A percentile compares a stretch with the other conserved stretches of the same genome.
phyloP scores from a whole-genome alignment of 1,284 basidiomycete genomes.

The Rhodotorula mucilaginosa region DNA sequence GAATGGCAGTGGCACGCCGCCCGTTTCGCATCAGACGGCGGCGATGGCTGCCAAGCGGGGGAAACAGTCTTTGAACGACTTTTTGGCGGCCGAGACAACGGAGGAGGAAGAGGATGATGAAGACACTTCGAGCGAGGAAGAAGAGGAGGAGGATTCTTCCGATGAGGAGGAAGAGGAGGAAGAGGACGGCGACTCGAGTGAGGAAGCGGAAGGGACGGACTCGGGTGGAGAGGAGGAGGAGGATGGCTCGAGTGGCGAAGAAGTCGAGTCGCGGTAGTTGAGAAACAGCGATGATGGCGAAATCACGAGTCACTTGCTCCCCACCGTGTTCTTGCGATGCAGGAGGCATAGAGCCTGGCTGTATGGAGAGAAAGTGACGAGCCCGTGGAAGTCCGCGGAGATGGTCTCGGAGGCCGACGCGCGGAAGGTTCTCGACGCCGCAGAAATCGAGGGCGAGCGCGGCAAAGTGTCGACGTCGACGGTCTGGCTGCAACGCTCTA shows the following conservation, averaged over 20 bases:
- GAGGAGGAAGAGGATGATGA: slow-evolving; percentile 16
- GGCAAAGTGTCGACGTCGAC: not conserved
- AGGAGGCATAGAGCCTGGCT: not conserved
- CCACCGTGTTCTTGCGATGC: not conserved
- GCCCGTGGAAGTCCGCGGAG: too few relatives aligned
- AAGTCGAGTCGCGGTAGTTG: not conserved
- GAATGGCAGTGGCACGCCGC: not conserved
- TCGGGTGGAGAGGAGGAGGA: slow-evolving; percentile 18
- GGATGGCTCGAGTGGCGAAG: slow-evolving; percentile 32
- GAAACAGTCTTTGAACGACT: slow-evolving; percentile 8
- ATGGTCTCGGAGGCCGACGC: not conserved
- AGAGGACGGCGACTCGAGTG: slow-evolving; percentile 45
- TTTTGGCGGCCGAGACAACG: slow-evolving; percentile 29
- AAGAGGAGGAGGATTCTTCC: slow-evolving; percentile 49
- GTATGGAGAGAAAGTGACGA: not conserved
- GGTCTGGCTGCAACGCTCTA: too few relatives aligned
- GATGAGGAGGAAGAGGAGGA: slow-evolving; percentile 38
- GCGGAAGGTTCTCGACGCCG: not conserved
- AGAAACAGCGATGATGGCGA: too few relatives aligned
- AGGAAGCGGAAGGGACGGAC: slow-evolving; percentile 48
- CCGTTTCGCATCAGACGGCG: not conserved
- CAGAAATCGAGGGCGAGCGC: not conserved
- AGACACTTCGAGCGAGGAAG: slow-evolving; percentile 32
- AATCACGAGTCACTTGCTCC: too few relatives aligned
- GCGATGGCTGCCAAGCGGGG: not conserved